Base-by-base conservation (phyloP, 805 yeast species). In the Teunomyces tritomae region DNA sequence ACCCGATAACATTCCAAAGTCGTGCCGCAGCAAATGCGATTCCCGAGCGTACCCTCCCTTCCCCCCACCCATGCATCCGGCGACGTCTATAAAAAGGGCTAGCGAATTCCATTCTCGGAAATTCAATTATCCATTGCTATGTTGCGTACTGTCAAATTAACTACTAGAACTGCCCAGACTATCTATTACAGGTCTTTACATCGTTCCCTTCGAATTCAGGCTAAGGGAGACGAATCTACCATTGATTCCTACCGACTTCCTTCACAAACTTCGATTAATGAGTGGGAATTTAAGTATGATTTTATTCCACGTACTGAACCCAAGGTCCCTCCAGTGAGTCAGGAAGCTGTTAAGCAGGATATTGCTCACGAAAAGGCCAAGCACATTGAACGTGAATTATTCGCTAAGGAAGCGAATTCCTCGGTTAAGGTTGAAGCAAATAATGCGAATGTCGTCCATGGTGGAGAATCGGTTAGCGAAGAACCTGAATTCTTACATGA, bases 241-340 rank as follows among this genome's bases (percentile, higher is more conserved):
- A 82, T 82, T 51, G 87, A 83, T 59, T 77, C 75, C 39, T 80
- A 67, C 64, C 77, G 70, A 54, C 65, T 79, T 36, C 83, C 84
- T 11, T 61, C 76, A 39, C 71, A 70, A 57, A 62, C 76, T 29
- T 68, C 75, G 44, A 62, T 78, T 59, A 62, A 71, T 57, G 71
- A 78, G 59, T 70, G 83, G 81, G 73, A 78, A 65, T 73, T 70
- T 64, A 71, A 69, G 53, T 73, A 73, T 54, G 78, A 73, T 56
- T 73, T 69, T 53, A 63, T 73, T 42, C 78, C 78, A 11, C 69
- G 68, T 49, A 66, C 63, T 9, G 65, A 65, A 44, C 76, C 76
- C 13, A 73, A 72, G 53, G 65, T 72, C 28, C 78, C 78, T 7
- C 76, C 77, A 8, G 62, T 73, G 48, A 67, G 74, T 49, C 74